phyloP scores from a whole-genome alignment of 2,329 filamentous ascomycete genomes.

The Sporothrix brunneoviolacea region DNA sequence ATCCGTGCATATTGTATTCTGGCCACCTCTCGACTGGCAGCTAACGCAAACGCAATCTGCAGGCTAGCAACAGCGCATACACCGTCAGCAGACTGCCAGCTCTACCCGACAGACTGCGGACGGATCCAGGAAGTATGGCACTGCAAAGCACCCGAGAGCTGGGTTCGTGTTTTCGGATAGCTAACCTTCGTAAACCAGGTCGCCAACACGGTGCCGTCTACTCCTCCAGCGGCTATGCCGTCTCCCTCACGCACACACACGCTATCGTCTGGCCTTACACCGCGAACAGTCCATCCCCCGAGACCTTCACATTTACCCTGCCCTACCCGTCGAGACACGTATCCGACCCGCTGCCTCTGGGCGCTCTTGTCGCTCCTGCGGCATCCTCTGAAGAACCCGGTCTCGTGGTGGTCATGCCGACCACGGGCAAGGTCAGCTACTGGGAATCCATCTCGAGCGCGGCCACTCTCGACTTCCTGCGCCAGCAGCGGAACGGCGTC shows the following conservation, averaged over 20 bases:
- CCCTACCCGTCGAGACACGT: conserved; percentile 62
- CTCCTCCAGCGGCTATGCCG: conserved; percentile 62
- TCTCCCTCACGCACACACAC: conserved; percentile 72
- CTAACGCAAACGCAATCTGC: not conserved
- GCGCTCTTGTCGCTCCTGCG: conserved; percentile 72
- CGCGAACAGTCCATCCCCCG: conserved; percentile 58
- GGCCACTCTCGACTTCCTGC: conserved; percentile 74
- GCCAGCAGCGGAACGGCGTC: conserved; percentile 72
- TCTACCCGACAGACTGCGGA: conserved; percentile 69
- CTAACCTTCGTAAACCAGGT: conserved; percentile 34
- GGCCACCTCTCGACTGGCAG: too few species aligned
- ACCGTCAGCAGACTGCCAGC: conserved; percentile 78
- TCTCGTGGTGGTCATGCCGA: conserved; percentile 77
- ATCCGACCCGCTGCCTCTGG: conserved; percentile 70
- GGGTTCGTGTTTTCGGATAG: conserved; percentile 4
- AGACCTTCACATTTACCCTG: conserved; percentile 74
- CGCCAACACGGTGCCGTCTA: conserved; percentile 61
- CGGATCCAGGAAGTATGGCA: conserved; percentile 56
- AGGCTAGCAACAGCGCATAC: conserved; percentile 82
- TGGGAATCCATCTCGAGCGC: conserved; percentile 94
- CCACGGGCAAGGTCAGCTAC: conserved; percentile 78
- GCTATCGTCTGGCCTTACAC: conserved; percentile 90
- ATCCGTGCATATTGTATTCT: not conserved
- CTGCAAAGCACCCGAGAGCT: not conserved
- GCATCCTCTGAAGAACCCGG: conserved; percentile 75